These are phyloP conservation scores for Fusarium hostae DNA, from an alignment of 2,329 filamentous ascomycete species.

Conservation along the genomic window DNA sequence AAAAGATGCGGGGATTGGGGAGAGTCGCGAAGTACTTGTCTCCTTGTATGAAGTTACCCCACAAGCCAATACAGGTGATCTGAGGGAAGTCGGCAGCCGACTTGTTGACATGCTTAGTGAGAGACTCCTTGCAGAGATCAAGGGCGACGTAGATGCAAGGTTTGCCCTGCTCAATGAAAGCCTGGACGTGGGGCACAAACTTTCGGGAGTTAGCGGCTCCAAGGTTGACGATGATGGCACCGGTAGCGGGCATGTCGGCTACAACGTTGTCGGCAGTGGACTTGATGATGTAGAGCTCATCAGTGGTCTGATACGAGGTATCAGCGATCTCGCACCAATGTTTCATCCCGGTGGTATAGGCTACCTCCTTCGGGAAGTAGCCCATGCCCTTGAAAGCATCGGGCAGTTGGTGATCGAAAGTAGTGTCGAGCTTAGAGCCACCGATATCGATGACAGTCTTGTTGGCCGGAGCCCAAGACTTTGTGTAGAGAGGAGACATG, in stretches of 20 bases:
- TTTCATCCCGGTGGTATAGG: slow-evolving; percentile 36
- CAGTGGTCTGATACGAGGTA: slow-evolving; percentile 29
- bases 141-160: slow-evolving; percentile 30
- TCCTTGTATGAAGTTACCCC: slow-evolving; percentile 37
- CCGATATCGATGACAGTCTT: slow-evolving; percentile 33
- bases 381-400: slow-evolving; percentile 19
- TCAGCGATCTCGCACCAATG: slow-evolving; percentile 33
- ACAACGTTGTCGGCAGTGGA: slow-evolving; percentile 27
- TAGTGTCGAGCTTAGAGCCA: slow-evolving; percentile 17
- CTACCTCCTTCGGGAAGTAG: slow-evolving; percentile 42
- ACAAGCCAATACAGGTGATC: slow-evolving; percentile 26
- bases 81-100: slow-evolving; percentile 20
- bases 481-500: background rate
- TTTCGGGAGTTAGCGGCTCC: slow-evolving; percentile 38
- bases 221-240: slow-evolving; percentile 30
- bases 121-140: slow-evolving; percentile 17
- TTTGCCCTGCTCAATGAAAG: slow-evolving; percentile 30
- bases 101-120: slow-evolving; percentile 16
- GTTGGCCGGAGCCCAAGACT: background rate
- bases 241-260: background rate
- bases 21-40: slow-evolving; percentile 25
- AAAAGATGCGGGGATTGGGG: slow-evolving; percentile 10
- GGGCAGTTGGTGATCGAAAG: slow-evolving; percentile 12
- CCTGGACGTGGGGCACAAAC: slow-evolving; percentile 33
- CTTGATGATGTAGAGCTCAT: slow-evolving; percentile 35